Evolutionary conservation across 345 rosid species (phyloP), one percentile per base, ranked within the genome.

Genomic region (Sisymbrium altissimum): DNA sequence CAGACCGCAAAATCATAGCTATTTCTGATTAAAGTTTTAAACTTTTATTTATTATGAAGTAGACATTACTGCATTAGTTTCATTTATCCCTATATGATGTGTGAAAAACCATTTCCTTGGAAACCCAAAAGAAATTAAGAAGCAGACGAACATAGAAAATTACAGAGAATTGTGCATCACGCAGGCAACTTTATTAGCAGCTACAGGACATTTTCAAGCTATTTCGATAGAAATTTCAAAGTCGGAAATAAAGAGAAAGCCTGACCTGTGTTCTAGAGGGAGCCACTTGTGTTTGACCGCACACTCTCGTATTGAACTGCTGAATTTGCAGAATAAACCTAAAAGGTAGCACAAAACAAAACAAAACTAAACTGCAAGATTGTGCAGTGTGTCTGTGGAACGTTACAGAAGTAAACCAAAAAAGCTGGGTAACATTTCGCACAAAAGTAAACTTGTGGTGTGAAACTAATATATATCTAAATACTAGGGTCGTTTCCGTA

Each of bases 221-320:
- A 10, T 71, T 45, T 9, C 32, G 15, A 25, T 27, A 23, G 35
- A 45, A 19, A 12, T 2, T 40, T 2, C n/a, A 44, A 38, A 5
- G 4, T 19, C 19, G 0, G 3, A 49, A 64, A 38, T 30, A 0
- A 52, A 55, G 44, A 62, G 59, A 29, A 58, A 74, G 60, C 53
- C 49, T 48, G 69, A 85, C 97, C 89, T 83, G 95, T 30, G 95
- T 91, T 83, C 85, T 84, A 70, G 97, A 81, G 10, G 87, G 87
- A 83, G 80, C 71, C 19, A 81, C 70, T 76, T 88, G 88, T 64
- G 86, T 81, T 75, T 76, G 83, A 71, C 84, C 68, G 68, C 79
- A 81, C 8, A 64, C 55, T 21, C n/a, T n/a, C n/a, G n/a, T n/a
- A n/a, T n/a, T n/a, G n/a, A n/a, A n/a, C n/a, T n/a, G n/a, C n/a